Percentiles rank a stretch among this genome's conserved stretches.
These are phyloP conservation scores for Stellera chamaejasme DNA, from an alignment of 345 rosid genomes.

Conservation along the genomic window DNA sequence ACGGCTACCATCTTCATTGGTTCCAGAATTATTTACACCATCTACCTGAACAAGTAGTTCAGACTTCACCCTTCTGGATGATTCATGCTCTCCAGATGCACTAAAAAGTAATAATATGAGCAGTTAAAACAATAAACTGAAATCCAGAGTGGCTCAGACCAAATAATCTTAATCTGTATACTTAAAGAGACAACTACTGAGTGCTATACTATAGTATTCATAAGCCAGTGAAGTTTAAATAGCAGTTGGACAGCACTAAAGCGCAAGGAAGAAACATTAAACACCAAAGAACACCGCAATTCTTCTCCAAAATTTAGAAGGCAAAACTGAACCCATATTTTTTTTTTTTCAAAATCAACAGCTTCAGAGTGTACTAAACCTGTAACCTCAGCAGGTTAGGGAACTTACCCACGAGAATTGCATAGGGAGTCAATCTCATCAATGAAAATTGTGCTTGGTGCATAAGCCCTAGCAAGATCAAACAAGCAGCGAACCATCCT, in stretches of 20 bases:
- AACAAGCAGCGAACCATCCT: constrained; percentile 96
- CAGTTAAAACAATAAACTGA: neutral
- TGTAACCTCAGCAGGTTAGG: constrained; percentile 4
- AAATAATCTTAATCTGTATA: neutral
- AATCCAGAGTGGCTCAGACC: neutral
- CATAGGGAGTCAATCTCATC: constrained; percentile 98
- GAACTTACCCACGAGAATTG: constrained; percentile 89
- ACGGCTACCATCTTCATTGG: constrained; percentile 91
- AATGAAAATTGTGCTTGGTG: constrained; percentile 93
- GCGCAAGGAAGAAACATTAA: too few species aligned
- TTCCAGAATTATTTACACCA: constrained; percentile 87
- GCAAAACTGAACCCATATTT: neutral
- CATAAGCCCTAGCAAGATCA: constrained; percentile 95
- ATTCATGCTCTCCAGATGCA: constrained; percentile 97
- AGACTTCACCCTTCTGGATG: constrained; percentile 98
- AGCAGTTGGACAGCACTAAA: too few species aligned
- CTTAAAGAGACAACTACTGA: neutral
- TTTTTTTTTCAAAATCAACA: neutral
- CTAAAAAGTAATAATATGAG: constrained; percentile 25
- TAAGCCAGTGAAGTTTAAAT: too few species aligned
- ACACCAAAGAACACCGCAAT: neutral
- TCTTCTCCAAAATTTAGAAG: neutral
- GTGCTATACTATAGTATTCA: too few species aligned
- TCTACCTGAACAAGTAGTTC: constrained; percentile 99
- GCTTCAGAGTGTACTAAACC: constrained; percentile 5